These are phyloP conservation scores for Phytophthora capsici DNA, from an alignment of 352 stramenopile species.

Conservation along the genomic window DNA sequence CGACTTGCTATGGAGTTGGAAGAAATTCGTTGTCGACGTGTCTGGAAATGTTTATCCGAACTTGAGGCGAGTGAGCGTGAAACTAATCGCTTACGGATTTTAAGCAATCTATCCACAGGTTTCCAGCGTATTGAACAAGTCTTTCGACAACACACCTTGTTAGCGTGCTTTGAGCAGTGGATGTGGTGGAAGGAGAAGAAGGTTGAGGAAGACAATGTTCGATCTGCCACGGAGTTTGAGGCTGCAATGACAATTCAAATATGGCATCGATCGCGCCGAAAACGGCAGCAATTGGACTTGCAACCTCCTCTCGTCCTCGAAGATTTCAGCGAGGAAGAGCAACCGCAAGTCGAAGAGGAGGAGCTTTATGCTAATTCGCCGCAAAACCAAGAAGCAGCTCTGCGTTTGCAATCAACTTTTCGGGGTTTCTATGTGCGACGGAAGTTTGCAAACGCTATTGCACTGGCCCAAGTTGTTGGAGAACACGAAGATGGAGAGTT, in stretches of 20 bases:
- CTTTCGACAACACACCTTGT: conserved; percentile 5
- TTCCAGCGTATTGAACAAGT: conserved; percentile 16
- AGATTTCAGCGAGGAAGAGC: conserved; percentile 30
- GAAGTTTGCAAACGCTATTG: conserved; percentile 69
- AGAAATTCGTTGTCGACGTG: conserved; percentile 22
- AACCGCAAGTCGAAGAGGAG: conserved; percentile 13
- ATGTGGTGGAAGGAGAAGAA: conserved; percentile 4
- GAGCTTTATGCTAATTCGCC: not conserved
- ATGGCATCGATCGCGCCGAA: conserved; percentile 24
- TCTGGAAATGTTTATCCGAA: conserved; percentile 16
- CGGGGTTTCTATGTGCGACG: conserved; percentile 69
- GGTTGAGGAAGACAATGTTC: conserved; percentile 9
- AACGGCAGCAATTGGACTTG: not conserved
- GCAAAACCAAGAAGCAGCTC: conserved; percentile 42
- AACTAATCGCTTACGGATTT: not conserved
- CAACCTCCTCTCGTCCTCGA: conserved; percentile 19
- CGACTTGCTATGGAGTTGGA: conserved; percentile 22
- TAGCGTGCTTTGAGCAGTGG: conserved; percentile 15
- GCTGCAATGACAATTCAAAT: conserved; percentile 32
- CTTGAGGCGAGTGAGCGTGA: conserved; percentile 9
- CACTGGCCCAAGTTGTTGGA: conserved; percentile 44
- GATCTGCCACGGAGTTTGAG: not conserved
- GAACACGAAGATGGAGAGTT: conserved; percentile 41
- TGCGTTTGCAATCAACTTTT: conserved; percentile 70
- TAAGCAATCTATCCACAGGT: conserved; percentile 7